phyloP scores from a whole-genome alignment of 306 rosid species.

The Abrus precatorius region DNA sequence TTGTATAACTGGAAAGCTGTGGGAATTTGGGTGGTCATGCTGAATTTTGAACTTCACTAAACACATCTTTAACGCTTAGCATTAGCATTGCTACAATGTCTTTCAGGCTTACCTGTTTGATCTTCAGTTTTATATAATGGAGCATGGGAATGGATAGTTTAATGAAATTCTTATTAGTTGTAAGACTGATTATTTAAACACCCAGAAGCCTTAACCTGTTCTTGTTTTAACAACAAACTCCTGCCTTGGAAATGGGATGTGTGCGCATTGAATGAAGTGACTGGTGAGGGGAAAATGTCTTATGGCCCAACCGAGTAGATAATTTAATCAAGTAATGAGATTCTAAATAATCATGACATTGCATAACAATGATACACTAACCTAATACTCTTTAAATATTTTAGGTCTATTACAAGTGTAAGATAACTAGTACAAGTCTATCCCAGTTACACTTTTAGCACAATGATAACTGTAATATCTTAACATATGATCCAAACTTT shows the following conservation, averaged over 20 bases:
- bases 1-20: constrained; percentile 14
- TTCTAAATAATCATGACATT: neutral
- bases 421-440: neutral
- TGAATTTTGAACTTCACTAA: constrained; percentile 29
- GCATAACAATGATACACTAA: neutral
- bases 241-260: neutral
- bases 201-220: neutral
- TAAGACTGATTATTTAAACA: neutral
- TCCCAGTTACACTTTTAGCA: neutral
- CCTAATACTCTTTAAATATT: constrained; percentile 1
- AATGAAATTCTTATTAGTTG: neutral
- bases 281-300: neutral
- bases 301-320: neutral
- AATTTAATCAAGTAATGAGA: neutral
- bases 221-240: neutral
- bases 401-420: neutral
- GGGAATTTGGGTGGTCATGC: neutral
- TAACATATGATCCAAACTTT: neutral
- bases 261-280: neutral
- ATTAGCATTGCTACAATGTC: neutral
- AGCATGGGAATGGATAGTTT: neutral
- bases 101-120: constrained; percentile 23
- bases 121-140: neutral
- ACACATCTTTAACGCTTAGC: neutral
- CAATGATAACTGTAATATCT: neutral